Conservation (phyloP, 2,329 filamentous ascomycete genomes). For the Graphium sp. region DNA sequence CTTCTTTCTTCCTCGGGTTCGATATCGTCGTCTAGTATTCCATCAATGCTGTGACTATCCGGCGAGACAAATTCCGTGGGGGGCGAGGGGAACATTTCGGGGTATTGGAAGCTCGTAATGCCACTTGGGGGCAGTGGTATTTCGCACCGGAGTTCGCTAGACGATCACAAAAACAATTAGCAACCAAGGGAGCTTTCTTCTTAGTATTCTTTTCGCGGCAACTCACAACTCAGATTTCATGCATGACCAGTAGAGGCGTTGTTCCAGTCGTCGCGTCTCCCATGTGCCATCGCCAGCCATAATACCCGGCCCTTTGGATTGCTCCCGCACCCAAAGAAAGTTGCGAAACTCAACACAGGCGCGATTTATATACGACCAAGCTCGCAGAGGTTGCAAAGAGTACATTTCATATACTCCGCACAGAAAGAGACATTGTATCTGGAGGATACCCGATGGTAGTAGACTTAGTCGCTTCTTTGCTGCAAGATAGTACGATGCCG, state of each 20-base stretch:
- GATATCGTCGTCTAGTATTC: conserved; percentile 5
- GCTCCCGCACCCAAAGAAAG: conserved; percentile 5
- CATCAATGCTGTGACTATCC: neutral
- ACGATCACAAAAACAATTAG: neutral
- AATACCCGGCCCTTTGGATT: neutral
- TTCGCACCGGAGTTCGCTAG: conserved; percentile 7
- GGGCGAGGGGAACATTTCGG: conserved; percentile 12
- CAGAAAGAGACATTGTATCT: conserved; percentile 14
- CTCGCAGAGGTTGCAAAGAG: conserved; percentile 12
- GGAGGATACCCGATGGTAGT: conserved; percentile 11
- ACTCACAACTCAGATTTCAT: conserved; percentile 14
- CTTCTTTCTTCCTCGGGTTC: conserved; percentile 10
- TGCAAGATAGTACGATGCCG: conserved; percentile 12
- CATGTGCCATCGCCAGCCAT: conserved; percentile 3
- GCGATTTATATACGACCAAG: conserved; percentile 13
- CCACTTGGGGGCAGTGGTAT: conserved; percentile 6
- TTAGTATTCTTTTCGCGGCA: neutral
- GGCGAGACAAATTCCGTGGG: conserved; percentile 7
- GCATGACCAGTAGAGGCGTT: conserved; percentile 15
- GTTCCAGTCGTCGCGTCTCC: conserved; percentile 8
- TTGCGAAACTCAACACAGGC: conserved; percentile 11
- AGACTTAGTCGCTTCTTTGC: conserved; percentile 14
- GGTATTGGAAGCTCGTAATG: conserved; percentile 10
- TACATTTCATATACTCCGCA: conserved; percentile 17
- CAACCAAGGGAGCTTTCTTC: neutral